Base-by-base conservation (phyloP, 805 yeast species). In the Kluyveromyces aestuarii region DNA sequence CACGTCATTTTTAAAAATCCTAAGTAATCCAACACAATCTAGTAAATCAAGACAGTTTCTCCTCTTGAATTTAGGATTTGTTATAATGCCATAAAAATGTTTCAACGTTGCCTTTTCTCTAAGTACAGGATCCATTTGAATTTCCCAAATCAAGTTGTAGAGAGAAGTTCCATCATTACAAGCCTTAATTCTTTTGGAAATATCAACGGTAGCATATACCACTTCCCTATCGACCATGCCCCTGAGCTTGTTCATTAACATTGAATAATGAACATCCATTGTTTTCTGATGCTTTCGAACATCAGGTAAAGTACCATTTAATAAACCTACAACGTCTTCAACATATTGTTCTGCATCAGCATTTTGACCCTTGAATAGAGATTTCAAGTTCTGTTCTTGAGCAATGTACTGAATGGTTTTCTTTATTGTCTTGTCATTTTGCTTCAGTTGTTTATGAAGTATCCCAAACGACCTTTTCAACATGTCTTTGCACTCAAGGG, bases 271-370 rank as follows among this genome's bases (percentile, higher is more conserved):
- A 1, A 54, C 52, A 19, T 62, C 57, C 6, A 62, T 57, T 21
- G 52, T 55, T 41, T 47, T 49, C 44, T 53, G 57, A 35, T 56
- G 52, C 4, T 43, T 35, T 8, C 58, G 57, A 7, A 56, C 56
- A 25, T 58, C 57, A 1, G 66, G 65, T 40, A 64, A 51, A 16
- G 59, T 56, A 3, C 61, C 52, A 49, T 64, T 64, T 37, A 64
- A 48, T 6, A 61, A 46, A 27, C 57, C 57, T 10, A 62, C 49
- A 14, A 64, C 51, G 25, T 57, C 55, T 9, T 63, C 59, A 9
- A 63, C 60, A 48, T 62, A 62, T 16, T 47, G 41, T 8, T 44
- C 44, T 25, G 48, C 55, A 17, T 52, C 45, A 6, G 19, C 45
- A 7, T n/a, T 14, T 33, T 43, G 19, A 17, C 27, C 17, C 27